These are phyloP conservation scores for Pilatotrama ljubarskyi DNA, from an alignment of 768 basidiomycete genomes.

Conservation along the genomic window DNA sequence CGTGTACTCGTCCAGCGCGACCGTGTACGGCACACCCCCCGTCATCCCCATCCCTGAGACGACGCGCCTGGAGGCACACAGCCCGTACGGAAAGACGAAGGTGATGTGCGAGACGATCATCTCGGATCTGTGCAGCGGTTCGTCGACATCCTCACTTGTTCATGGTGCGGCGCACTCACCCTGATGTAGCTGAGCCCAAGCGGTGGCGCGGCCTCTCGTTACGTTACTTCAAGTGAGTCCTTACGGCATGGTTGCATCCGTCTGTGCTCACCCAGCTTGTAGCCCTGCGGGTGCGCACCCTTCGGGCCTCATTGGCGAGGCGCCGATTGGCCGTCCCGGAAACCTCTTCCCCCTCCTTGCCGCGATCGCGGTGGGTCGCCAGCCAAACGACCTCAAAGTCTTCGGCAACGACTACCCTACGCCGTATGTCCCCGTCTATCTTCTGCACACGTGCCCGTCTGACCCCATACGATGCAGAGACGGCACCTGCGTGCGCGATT, in stretches of 20 bases:
- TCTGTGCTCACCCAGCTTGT: conserved; percentile 12
- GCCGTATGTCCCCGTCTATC: conserved; percentile 45
- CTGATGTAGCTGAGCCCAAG: conserved; percentile 56
- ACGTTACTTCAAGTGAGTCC: conserved; percentile 91
- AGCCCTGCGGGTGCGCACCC: conserved; percentile 99
- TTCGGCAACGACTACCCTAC: conserved; percentile 99
- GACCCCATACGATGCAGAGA: conserved; percentile 51
- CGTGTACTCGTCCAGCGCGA: conserved; percentile 98
- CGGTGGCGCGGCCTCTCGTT: conserved; percentile 84
- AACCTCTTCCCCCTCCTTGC: conserved; percentile 93
- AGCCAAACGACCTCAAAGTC: conserved; percentile 60
- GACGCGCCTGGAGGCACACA: conserved; percentile 83
- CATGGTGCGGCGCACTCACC: background rate
- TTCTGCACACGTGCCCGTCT: too few relatives aligned
- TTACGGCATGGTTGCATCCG: background rate
- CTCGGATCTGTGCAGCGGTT: conserved; percentile 82
- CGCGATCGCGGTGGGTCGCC: conserved; percentile 91
- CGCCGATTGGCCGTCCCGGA: conserved; percentile 92
- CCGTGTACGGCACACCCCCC: conserved; percentile 95
- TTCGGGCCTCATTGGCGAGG: conserved; percentile 93
- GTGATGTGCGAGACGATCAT: conserved; percentile 90
- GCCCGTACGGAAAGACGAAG: conserved; percentile 96
- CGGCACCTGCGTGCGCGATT: conserved; percentile 97
- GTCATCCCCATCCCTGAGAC: conserved; percentile 92
- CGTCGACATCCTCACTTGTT: conserved; percentile 24